These are phyloP conservation scores for Solanum pinnatisectum DNA, from an alignment of 257 asterid genomes.

Conservation along the genomic window DNA sequence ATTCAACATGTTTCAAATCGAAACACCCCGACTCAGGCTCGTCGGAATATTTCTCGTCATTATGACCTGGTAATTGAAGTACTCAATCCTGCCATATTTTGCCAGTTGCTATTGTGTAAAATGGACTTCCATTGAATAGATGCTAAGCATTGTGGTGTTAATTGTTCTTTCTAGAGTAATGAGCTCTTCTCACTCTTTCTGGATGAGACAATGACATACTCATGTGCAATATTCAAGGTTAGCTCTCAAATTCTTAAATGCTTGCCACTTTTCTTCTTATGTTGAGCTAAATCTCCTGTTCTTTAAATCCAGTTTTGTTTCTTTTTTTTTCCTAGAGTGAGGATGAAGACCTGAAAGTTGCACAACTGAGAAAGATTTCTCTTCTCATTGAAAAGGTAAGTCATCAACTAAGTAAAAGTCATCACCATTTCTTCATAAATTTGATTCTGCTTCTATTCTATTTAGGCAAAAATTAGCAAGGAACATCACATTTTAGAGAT, in stretches of 20 bases:
- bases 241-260: neutral
- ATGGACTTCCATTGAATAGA: neutral
- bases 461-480: slow-evolving; percentile 56
- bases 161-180: slow-evolving; percentile 48
- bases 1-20: slow-evolving; percentile 44
- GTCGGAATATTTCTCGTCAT: slow-evolving; percentile 69
- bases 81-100: too few species aligned
- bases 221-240: slow-evolving; percentile 79
- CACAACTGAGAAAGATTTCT: slow-evolving; percentile 65
- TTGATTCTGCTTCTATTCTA: neutral
- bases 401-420: neutral
- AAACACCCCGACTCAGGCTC: slow-evolving; percentile 70
- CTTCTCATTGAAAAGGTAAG: slow-evolving; percentile 63
- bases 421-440: neutral
- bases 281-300: neutral
- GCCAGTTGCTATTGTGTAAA: too few species aligned
- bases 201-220: slow-evolving; percentile 85
- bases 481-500: slow-evolving; percentile 73
- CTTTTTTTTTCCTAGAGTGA: slow-evolving; percentile 26
- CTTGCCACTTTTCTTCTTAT: neutral
- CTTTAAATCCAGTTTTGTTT: neutral
- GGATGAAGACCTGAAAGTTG: slow-evolving; percentile 70
- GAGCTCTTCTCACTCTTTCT: slow-evolving; percentile 46
- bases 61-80: slow-evolving; percentile 51
- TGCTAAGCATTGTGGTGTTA: too few species aligned